A percentile compares a stretch with the other conserved stretches of the same genome.
phyloP scores from a whole-genome alignment of 768 basidiomycete genomes.

The Phanerochaete sordida region DNA sequence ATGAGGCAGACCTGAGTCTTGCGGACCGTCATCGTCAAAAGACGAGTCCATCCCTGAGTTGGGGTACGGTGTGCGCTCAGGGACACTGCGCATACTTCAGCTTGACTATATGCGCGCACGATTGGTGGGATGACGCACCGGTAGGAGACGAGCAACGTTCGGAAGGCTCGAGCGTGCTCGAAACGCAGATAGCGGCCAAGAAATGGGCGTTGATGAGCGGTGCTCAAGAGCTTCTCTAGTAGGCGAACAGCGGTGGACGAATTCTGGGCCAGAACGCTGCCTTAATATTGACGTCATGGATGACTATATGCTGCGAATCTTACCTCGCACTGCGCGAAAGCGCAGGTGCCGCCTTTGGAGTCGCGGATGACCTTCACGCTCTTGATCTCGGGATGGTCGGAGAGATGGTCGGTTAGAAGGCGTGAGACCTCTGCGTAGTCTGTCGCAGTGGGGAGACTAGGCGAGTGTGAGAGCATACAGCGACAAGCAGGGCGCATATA shows the following conservation, averaged over 20 bases:
- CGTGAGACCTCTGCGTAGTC: constrained; percentile 59
- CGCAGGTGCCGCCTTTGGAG: constrained; percentile 74
- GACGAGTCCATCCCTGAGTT: constrained; percentile 8
- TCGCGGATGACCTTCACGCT: constrained; percentile 71
- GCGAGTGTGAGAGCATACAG: constrained; percentile 10
- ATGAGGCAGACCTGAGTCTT: constrained; percentile 7
- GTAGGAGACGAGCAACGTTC: constrained; percentile 73
- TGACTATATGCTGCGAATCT: too few relatives aligned
- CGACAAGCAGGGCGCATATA: constrained; percentile 6
- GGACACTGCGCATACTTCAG: neutral
- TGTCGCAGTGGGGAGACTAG: constrained; percentile 66
- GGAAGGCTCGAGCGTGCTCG: constrained; percentile 73
- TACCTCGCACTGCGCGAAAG: constrained; percentile 86
- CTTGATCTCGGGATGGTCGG: constrained; percentile 60
- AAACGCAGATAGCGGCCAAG: constrained; percentile 72
- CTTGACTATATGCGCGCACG: constrained; percentile 1
- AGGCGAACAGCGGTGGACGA: constrained; percentile 53
- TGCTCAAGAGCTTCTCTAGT: constrained; percentile 55
- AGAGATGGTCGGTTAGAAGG: constrained; percentile 63
- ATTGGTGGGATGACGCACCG: constrained; percentile 37
- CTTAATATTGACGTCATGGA: neutral
- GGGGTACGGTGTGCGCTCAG: neutral
- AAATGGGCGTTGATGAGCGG: constrained; percentile 52
- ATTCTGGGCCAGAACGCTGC: constrained; percentile 37
- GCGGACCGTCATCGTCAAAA: neutral